Conservation (phyloP, 257 asterid species). For the Solanum habrochaites region DNA sequence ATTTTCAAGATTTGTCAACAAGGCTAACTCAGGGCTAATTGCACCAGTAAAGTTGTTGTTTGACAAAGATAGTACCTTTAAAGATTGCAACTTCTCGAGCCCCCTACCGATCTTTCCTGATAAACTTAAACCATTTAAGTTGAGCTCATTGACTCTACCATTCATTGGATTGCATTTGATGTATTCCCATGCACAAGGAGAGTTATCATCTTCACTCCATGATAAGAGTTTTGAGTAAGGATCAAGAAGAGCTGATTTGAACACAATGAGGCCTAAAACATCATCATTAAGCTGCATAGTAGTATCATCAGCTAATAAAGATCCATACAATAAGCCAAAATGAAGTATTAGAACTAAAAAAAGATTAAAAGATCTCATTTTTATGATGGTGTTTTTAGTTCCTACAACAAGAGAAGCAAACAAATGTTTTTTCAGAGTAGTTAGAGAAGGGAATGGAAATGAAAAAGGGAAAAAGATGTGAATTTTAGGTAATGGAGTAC, state of each 20-base stretch:
- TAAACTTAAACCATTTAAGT: conserved; percentile 44
- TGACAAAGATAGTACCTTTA: conserved; percentile 58
- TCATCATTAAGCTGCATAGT: conserved; percentile 63
- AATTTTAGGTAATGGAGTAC: neutral
- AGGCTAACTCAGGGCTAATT: conserved; percentile 35
- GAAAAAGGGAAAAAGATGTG: neutral
- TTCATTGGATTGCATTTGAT: conserved; percentile 45
- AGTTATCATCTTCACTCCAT: conserved; percentile 73
- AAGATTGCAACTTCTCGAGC: conserved; percentile 45
- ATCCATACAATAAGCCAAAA: neutral
- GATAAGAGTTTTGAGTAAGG: conserved; percentile 33
- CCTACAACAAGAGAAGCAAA: neutral
- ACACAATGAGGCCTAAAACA: conserved; percentile 80
- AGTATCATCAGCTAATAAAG: conserved; percentile 9
- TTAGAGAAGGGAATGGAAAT: neutral
- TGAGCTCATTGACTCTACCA: conserved; percentile 42
- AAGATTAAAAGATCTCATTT: neutral
- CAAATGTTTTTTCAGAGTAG: neutral
- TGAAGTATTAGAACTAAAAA: neutral
- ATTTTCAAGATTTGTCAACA: conserved; percentile 29
- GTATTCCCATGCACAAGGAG: conserved; percentile 79
- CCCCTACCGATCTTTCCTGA: conserved; percentile 81
- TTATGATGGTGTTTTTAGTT: neutral
- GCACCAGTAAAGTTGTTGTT: conserved; percentile 55
- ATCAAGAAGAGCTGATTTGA: conserved; percentile 58